Base-by-base conservation (phyloP, 139 green algal species). In the Coelastrella sp. region DNA sequence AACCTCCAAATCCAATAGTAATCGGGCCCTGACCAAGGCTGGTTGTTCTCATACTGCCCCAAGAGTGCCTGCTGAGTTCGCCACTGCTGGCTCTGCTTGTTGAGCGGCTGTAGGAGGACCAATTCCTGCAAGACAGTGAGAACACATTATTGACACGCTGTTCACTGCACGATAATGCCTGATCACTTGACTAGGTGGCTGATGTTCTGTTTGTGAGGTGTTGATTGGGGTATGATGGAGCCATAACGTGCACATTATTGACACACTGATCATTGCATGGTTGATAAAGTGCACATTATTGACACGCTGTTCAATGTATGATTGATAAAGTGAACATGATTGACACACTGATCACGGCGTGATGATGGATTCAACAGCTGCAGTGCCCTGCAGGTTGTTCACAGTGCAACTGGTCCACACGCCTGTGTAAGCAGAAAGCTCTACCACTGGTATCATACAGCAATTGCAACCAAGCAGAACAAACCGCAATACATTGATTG, bases 41-140 rank as follows among this genome's bases (percentile, higher is more conserved):
- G 59, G 38, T 32, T 9, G 19, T 43, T 13, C 77, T 37, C 77
- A 74, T 71, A 40, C 60, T 73, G 77, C 59, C 77, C 77, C 77
- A 73, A 6, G 60, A 74, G 25, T 73, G 57, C 35, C 79, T 45
- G 45, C 79, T 79, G 32, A 85, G 79, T 57, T 85, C 79, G 1
- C 79, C 79, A 25, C 79, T 85, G 64, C 62, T 85, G 43, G 79
- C 63, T 38, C 79, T 60, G 45, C 64, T 79, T 45, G 34, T 69
- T 38, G 62, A 66, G 17, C 79, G 63, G 79, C 48, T 79, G 79
- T 85, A 85, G 21, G 62, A 75, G 19, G 51, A 41, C 79, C 60
- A 77, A 30, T 38, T 64, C 63, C 79, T 85, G 76, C 60, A 62
- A 40, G 38, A 66, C 5, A 27, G 25, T 0, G 27, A 69, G 62